Percentiles rank a stretch among this genome's conserved stretches.
These are phyloP conservation scores for Taiozyma sp. DNA, from an alignment of 1,139 yeast species.

Conservation along the genomic window DNA sequence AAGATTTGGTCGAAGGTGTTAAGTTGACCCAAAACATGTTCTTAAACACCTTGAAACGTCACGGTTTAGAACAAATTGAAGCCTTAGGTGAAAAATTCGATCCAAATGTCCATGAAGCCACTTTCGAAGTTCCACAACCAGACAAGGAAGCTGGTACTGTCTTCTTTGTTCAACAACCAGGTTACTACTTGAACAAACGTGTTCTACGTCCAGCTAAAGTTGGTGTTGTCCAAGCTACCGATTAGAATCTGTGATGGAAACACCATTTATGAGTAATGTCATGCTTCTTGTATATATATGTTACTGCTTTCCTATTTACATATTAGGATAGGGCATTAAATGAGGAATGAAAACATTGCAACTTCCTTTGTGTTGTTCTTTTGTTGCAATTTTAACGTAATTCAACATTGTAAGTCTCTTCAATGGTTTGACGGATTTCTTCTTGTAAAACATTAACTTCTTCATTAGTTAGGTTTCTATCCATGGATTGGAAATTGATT, in stretches of 20 bases:
- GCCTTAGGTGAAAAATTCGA: constrained; percentile 79
- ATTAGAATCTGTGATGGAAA: constrained; percentile 8
- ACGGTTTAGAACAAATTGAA: constrained; percentile 71
- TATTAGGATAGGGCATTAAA: background rate
- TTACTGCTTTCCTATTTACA: background rate
- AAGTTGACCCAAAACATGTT: constrained; percentile 77
- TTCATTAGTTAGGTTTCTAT: constrained; percentile 76
- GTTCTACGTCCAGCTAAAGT: constrained; percentile 91
- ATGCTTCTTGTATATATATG: constrained; percentile 7
- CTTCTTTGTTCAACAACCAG: constrained; percentile 83
- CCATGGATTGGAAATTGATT: constrained; percentile 93
- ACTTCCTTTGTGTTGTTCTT: background rate
- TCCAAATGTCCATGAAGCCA: constrained; percentile 85
- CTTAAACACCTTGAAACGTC: constrained; percentile 70
- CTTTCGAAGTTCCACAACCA: constrained; percentile 78
- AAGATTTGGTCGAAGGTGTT: constrained; percentile 75
- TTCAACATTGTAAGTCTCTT: constrained; percentile 50
- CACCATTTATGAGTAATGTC: background rate
- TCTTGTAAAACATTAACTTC: constrained; percentile 74
- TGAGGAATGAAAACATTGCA: background rate
- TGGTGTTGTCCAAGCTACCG: constrained; percentile 67
- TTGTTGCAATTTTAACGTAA: constrained; percentile 28
- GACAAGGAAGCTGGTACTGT: constrained; percentile 86
- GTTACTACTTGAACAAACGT: constrained; percentile 75
- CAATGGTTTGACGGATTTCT: constrained; percentile 53